A percentile compares a stretch with the other conserved stretches of the same genome.
phyloP scores from a whole-genome alignment of 2,329 filamentous ascomycete species.

The Nemania sp. region DNA sequence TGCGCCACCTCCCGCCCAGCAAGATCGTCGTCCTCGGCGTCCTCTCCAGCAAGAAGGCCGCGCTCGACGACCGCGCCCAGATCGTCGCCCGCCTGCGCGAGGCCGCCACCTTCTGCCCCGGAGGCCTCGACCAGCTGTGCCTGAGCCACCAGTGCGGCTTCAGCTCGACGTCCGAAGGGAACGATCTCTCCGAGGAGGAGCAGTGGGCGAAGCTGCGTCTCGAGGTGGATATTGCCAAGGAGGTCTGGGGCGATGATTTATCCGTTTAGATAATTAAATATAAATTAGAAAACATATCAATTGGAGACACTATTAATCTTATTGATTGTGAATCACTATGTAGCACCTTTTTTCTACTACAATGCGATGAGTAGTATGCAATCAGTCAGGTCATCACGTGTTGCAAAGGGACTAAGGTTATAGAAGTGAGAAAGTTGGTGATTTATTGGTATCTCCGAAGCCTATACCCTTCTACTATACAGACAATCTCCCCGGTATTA shows the following conservation, averaged over 20 bases:
- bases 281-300: no score
- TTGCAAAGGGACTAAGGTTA: no score
- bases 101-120: constrained; percentile 51
- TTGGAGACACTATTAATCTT: no score
- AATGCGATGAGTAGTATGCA: no score
- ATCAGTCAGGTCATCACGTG: no score
- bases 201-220: constrained; percentile 61
- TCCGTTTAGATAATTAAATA: constrained; percentile 27
- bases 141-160: constrained; percentile 62
- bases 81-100: constrained; percentile 47
- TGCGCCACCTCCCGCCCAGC: constrained; percentile 55
- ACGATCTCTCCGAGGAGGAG: constrained; percentile 58
- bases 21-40: constrained; percentile 60
- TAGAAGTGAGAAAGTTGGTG: no score
- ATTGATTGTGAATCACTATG: no score
- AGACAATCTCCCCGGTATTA: constrained; percentile 16
- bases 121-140: constrained; percentile 58
- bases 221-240: constrained; percentile 59
- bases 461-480: no score
- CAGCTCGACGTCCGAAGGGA: constrained; percentile 59
- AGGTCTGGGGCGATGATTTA: constrained; percentile 56
- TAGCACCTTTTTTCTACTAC: no score
- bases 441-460: constrained; percentile 1
- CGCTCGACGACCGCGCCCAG: constrained; percentile 53
- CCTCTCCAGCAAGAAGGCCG: constrained; percentile 60